A percentile compares a stretch with the other conserved stretches of the same genome.
These are phyloP conservation scores for Globisporangium camurandrum DNA, from an alignment of 352 stramenopile genomes.

Conservation along the genomic window DNA sequence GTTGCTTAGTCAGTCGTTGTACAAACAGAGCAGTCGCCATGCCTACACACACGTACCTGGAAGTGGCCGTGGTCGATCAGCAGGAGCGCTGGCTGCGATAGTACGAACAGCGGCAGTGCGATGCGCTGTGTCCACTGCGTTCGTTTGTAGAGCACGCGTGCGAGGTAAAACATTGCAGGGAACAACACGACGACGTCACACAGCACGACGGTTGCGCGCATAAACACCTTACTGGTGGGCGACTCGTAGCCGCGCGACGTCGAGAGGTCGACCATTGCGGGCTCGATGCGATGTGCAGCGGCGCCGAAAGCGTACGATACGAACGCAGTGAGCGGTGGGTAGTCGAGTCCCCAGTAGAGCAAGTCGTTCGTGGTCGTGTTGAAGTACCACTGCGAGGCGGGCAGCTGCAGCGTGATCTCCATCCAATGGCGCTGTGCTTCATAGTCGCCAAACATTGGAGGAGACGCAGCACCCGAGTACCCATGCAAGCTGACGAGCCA, in stretches of 20 bases:
- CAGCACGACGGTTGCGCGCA: conserved; percentile 90
- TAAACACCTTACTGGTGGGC: conserved; percentile 79
- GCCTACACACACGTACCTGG: conserved; percentile 69
- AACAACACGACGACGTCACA: conserved; percentile 92
- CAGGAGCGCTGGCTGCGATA: conserved; percentile 86
- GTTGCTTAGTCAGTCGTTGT: neutral
- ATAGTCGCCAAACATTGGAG: conserved; percentile 94
- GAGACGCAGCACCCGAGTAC: conserved; percentile 71
- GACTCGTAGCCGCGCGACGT: conserved; percentile 83
- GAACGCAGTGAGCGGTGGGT: conserved; percentile 94
- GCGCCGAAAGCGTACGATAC: conserved; percentile 79
- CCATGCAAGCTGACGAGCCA: conserved; percentile 75
- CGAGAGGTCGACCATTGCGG: conserved; percentile 78
- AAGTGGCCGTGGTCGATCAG: conserved; percentile 99
- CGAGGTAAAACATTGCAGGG: conserved; percentile 39
- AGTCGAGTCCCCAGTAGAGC: conserved; percentile 98
- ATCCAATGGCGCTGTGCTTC: conserved; percentile 99
- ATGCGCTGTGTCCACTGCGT: conserved; percentile 50
- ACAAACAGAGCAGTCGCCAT: too few species aligned
- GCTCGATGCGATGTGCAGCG: conserved; percentile 70
- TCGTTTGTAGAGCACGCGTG: conserved; percentile 32
- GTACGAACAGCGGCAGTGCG: conserved; percentile 52
- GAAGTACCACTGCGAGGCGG: conserved; percentile 94
- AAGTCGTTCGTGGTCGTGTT: conserved; percentile 89
- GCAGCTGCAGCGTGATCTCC: conserved; percentile 94